Evolutionary conservation across 2,329 filamentous ascomycete genomes (phyloP).

Genomic region (Hypoxylon sp.): DNA sequence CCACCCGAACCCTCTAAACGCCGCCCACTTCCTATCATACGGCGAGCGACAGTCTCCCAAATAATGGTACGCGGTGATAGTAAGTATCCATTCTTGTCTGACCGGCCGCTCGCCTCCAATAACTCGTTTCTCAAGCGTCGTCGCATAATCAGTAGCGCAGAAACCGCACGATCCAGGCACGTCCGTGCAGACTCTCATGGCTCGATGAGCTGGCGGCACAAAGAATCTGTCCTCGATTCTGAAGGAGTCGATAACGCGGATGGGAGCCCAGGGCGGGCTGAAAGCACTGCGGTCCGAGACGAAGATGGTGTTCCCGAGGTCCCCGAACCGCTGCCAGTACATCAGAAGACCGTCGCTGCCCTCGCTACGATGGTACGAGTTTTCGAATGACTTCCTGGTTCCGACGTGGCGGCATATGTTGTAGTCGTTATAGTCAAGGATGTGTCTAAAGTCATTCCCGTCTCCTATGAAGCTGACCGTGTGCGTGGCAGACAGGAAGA

Average conservation of each 20-base stretch:
- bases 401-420: not conserved
- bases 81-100: not conserved
- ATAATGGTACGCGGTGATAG: not conserved
- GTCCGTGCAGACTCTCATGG: not conserved
- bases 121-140: not conserved
- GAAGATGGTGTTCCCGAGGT: too few species aligned
- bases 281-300: not conserved
- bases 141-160: not conserved
- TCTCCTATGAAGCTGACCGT: not conserved
- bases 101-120: not conserved
- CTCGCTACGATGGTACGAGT: too few species aligned
- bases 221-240: not conserved
- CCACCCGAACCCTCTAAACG: not conserved
- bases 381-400: not conserved
- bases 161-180: not conserved
- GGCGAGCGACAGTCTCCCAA: not conserved
- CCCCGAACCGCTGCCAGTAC: too few species aligned
- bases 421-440: not conserved
- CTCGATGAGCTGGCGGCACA: not conserved
- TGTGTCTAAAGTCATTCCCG: not conserved
- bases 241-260: not conserved
- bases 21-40: not conserved
- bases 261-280: not conserved
- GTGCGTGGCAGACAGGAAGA: not conserved
- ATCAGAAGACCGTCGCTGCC: too few species aligned